Evolutionary conservation across 129 eudicot species (phyloP).

Genomic region (Lonicera japonica): DNA sequence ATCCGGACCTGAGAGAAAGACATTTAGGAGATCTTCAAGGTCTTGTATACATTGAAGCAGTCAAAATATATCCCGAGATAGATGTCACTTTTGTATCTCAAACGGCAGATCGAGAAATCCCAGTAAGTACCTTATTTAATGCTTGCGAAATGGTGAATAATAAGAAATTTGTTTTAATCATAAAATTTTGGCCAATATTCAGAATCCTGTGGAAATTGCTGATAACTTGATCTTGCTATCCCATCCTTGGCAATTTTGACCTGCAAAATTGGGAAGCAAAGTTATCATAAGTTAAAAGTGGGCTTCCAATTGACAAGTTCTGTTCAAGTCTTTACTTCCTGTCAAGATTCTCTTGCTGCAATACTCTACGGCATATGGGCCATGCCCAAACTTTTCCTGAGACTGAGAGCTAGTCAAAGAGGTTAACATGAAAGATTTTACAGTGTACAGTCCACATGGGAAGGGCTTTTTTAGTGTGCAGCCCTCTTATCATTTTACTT

Average conservation of each 20-base stretch:
- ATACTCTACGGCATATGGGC: background rate
- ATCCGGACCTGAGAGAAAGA: slow-evolving; percentile 70
- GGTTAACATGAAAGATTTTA: too few relatives aligned
- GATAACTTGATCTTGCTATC: background rate
- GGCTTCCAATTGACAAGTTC: background rate
- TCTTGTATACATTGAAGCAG: slow-evolving; percentile 41
- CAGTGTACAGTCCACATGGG: too few relatives aligned
- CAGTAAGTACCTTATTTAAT: slow-evolving; percentile 38
- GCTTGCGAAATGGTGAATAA: background rate
- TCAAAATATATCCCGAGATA: slow-evolving; percentile 52
- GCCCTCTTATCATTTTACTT: too few relatives aligned
- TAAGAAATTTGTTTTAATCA: background rate
- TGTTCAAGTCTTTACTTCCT: background rate
- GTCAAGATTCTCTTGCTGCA: background rate
- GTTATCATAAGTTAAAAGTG: background rate
- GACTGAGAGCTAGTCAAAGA: too few relatives aligned
- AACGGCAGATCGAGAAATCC: slow-evolving; percentile 60
- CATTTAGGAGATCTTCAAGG: slow-evolving; percentile 94
- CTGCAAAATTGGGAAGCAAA: background rate
- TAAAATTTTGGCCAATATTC: background rate
- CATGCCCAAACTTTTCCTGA: background rate
- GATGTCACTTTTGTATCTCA: slow-evolving; percentile 50
- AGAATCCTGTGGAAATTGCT: background rate
- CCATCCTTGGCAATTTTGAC: background rate
- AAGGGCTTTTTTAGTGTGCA: too few relatives aligned